A percentile compares a stretch with the other conserved stretches of the same genome.
These are phyloP conservation scores for Gossypium longicalyx DNA, from an alignment of 345 rosid species.

Conservation along the genomic window DNA sequence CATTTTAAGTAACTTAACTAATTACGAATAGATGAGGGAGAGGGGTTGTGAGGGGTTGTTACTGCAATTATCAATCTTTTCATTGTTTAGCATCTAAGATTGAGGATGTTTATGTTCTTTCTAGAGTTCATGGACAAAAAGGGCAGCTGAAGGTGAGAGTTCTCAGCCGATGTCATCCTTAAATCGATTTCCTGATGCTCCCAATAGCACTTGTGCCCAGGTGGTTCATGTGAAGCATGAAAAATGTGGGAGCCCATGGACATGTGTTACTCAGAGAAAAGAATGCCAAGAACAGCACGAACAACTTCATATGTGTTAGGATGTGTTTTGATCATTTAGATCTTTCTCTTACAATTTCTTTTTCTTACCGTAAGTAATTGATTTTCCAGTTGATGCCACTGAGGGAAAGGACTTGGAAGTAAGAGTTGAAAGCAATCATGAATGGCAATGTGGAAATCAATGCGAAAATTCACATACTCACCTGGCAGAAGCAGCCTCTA, in stretches of 20 bases:
- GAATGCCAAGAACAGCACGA: constrained; percentile 32
- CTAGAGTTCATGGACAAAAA: constrained; percentile 74
- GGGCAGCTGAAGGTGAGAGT: constrained; percentile 43
- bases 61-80: constrained; percentile 5
- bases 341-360: background rate
- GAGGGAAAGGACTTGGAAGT: constrained; percentile 28
- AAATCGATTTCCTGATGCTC: constrained; percentile 41
- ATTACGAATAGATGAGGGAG: background rate
- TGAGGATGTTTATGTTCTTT: constrained; percentile 5
- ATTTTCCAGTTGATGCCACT: constrained; percentile 26
- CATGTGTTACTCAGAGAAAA: constrained; percentile 25
- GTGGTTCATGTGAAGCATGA: constrained; percentile 51
- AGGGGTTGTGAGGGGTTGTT: background rate
- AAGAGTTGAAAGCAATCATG: constrained; percentile 22
- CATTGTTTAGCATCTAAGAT: background rate
- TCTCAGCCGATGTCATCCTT: constrained; percentile 39
- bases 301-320: constrained; percentile 28
- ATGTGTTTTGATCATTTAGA: constrained; percentile 1
- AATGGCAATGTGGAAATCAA: constrained; percentile 21
- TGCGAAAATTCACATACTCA: constrained; percentile 17
- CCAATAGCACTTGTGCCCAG: constrained; percentile 71
- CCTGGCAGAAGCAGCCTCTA: constrained; percentile 24
- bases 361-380: background rate
- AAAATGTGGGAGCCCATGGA: constrained; percentile 32
- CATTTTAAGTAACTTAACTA: background rate